A percentile compares a stretch with the other conserved stretches of the same genome.
These are phyloP conservation scores for Ceratobasidium theobromae DNA, from an alignment of 1,284 basidiomycete genomes.

Conservation along the genomic window DNA sequence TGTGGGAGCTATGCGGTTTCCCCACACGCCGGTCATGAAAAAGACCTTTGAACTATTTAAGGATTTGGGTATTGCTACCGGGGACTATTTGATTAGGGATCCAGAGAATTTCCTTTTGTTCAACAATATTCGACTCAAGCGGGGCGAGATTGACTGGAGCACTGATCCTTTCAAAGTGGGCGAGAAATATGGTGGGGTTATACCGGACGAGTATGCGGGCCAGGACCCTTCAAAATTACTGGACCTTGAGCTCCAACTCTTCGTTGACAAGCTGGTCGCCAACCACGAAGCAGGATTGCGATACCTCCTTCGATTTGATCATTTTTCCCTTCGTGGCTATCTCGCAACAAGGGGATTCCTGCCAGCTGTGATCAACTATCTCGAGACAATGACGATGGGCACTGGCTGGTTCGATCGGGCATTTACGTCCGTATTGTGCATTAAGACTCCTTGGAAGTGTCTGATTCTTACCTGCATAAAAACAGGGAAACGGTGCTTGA, in stretches of 20 bases:
- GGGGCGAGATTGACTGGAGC: not conserved
- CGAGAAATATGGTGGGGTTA: not conserved
- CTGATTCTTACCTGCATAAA: not conserved
- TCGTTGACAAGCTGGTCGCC: not conserved
- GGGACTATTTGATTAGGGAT: not conserved
- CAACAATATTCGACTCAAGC: not conserved
- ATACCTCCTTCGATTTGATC: not conserved
- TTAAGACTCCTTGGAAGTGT: not conserved
- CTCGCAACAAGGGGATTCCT: not conserved
- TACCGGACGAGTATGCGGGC: not conserved
- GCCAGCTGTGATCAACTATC: not conserved
- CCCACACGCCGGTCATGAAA: constrained; percentile 40
- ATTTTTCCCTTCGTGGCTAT: not conserved
- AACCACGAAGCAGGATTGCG: not conserved
- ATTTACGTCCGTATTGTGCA: not conserved
- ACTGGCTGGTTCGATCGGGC: constrained; percentile 23
- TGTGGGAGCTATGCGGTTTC: constrained; percentile 46
- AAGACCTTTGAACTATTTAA: constrained; percentile 40
- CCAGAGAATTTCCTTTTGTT: not conserved
- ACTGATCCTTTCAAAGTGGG: not conserved
- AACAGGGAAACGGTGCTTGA: constrained; percentile 9
- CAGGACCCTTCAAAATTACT: not conserved
- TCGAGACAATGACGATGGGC: not conserved
- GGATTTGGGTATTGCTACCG: not conserved
- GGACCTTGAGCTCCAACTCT: not conserved